Percentiles rank a stretch among this genome's conserved stretches.
phyloP scores from a whole-genome alignment of 108 stramenopile genomes.

The Licmophora abbreviata region DNA sequence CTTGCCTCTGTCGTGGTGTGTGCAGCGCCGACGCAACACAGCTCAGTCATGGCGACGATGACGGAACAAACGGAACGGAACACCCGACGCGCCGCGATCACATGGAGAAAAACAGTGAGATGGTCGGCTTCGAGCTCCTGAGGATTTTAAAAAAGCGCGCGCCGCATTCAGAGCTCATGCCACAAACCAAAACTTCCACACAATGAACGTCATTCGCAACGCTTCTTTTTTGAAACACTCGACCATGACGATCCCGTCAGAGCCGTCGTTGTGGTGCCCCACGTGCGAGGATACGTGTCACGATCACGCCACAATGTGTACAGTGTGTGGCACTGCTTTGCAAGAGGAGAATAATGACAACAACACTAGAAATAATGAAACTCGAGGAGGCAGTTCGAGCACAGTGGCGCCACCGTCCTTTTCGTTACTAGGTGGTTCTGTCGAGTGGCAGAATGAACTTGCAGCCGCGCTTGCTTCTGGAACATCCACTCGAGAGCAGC shows the following conservation, averaged over 20 bases:
- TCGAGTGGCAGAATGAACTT: background rate
- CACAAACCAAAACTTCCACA: no score
- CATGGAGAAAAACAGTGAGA: no score
- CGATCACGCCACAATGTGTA: constrained; percentile 39
- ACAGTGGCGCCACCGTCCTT: background rate
- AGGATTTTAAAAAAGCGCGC: no score
- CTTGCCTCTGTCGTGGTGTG: no score
- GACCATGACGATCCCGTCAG: constrained; percentile 2
- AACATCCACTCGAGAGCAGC: background rate
- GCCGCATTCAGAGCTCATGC: no score
- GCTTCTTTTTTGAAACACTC: no score
- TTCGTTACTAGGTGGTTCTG: background rate
- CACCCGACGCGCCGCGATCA: no score
- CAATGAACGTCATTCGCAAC: no score
- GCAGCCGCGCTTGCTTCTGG: background rate
- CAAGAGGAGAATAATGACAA: constrained; percentile 1
- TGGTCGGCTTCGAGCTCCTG: no score
- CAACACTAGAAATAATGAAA: background rate
- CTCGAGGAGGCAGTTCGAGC: background rate
- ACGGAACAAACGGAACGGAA: no score
- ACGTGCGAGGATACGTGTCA: constrained; percentile 36
- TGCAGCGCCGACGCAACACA: no score
- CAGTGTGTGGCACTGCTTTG: constrained; percentile 37
- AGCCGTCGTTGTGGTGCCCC: constrained; percentile 35
- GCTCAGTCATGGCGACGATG: no score